Evolutionary conservation across 2,329 filamentous ascomycete genomes (phyloP), one percentile per base, ranked within the genome.

Genomic region (Pseudogymnoascus sp.): DNA sequence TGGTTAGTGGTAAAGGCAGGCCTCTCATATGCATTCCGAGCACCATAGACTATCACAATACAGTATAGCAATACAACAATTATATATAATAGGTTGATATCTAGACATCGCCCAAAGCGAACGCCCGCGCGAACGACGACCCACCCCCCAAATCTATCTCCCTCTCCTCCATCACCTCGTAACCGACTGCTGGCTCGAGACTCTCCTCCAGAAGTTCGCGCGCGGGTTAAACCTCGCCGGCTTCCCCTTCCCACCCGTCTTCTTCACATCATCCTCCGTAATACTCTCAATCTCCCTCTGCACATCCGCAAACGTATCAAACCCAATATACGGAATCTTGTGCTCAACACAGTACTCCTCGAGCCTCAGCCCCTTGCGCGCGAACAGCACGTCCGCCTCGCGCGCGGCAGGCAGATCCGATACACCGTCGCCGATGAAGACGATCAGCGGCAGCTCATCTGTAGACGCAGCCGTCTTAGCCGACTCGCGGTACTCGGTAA

Each of bases 351-450:
- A 89, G 73, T 88, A 86, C 69, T 88, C 83, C 72, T 89, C 87
- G 14, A 89, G 77, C 1, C 83, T 77, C 40, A 89, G 76, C 0
- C 86, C 86, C n/a, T 81, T 79, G 9, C 86, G 80, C 0, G 87
- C 86, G 69, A 89, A 89, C 9, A 89, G 80, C 0, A 89, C 83
- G 69, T 89, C 87, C 1, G 86, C 85, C 69, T 89, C 80, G 31
- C 84, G 78, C 0, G 87, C 86, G 2, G 86, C 86, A 0, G 87
- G 81, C 1, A 89, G 78, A 69, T 89, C 87, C 0, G 84, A 87
- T 5, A 89, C 85, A 21, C 86, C 87, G 69, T 89, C 87, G 59
- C 87, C 86, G 67, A 89, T 88, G 75, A 89, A 89, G 61, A 89
- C 77, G 67, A 89, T 87, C 60, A 88, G 76, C 0, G 86, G 86